Evolutionary conservation across 768 basidiomycete genomes (phyloP), one percentile per base, ranked within the genome.

Genomic region (Xerocomellus chrysenteron): DNA sequence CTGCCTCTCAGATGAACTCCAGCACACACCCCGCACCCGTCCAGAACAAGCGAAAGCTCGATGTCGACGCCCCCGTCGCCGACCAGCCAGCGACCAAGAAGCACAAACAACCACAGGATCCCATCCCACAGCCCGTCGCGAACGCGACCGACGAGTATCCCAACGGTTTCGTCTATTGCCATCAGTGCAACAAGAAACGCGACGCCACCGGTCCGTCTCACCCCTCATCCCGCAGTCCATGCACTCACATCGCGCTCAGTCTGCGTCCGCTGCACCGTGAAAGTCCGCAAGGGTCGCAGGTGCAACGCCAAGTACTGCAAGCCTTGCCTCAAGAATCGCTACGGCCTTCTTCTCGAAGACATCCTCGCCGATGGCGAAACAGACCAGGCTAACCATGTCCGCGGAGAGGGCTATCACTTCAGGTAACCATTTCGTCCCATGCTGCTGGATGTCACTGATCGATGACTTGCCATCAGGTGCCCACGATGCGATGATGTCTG

Each of bases 141-240:
- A 64, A 66, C 47, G 56, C 43, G 58, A 64, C 55, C 12, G 55
- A 73, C 19, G 71, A 74, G 39, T 69, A 61, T 54, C 75, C 76
- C 36, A 72, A 71, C 28, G 79, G 63, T 65, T 77, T 67, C 47
- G 70, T 82, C 48, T 82, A 84, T 60, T 91, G 90, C 60, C 90
- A 90, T 67, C 88, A 90, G 64, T 90, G 90, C 70, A 77, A 76
- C 58, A 80, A 79, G 66, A 87, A 85, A 61, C 82, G 83, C 49
- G 83, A 82, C 60, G 65, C 68, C 30, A 65, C 73, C 45, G 73
- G 88, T 86, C 45, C 49, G 77, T 65, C 32, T 54, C 24, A 33
- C 3, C n/a, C 35, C 26, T 16, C 14, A 19, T 50, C 17, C 52
- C 24, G 45, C 47, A 53, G 47, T 36, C 5, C 39, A 14, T 54